Percentiles rank a stretch among this genome's conserved stretches.
These are phyloP conservation scores for Collybia mongolica DNA, from an alignment of 768 basidiomycete genomes.

Conservation along the genomic window DNA sequence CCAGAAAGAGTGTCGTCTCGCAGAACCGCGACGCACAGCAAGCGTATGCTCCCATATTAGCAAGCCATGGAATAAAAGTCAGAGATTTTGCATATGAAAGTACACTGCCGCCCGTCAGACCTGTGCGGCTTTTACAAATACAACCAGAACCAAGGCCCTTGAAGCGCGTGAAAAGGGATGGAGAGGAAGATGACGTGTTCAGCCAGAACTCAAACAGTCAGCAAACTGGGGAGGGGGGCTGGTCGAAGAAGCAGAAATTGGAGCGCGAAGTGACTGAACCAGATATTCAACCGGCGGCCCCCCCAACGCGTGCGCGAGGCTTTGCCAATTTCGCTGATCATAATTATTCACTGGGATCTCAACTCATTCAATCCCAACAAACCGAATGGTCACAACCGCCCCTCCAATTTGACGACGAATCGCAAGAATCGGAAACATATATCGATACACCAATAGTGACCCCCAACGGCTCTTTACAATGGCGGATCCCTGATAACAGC, in stretches of 20 bases:
- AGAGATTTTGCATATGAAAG: conserved; percentile 72
- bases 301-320: conserved; percentile 19
- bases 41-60: conserved; percentile 19
- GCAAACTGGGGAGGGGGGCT: conserved; percentile 4
- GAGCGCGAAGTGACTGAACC: conserved; percentile 34
- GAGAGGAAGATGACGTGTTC: conserved; percentile 18
- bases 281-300: conserved; percentile 15
- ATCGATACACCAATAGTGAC: conserved; percentile 54
- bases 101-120: conserved; percentile 57
- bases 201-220: conserved; percentile 2
- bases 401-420: conserved; percentile 23
- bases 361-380: conserved; percentile 19
- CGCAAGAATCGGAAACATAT: conserved; percentile 45
- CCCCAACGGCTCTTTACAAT: conserved; percentile 53
- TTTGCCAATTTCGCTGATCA: conserved; percentile 24
- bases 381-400: conserved; percentile 24
- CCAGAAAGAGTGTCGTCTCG: conserved; percentile 14
- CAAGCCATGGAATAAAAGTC: conserved; percentile 40
- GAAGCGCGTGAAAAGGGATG: conserved; percentile 24
- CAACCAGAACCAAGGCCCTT: conserved; percentile 38
- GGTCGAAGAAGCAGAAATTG: conserved; percentile 23
- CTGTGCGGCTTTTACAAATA: conserved; percentile 48
- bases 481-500: conserved; percentile 29
- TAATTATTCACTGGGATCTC: conserved; percentile 7
- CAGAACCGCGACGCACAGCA: conserved; percentile 23